These are phyloP conservation scores for Pseudisothecium myosuroides DNA, from an alignment of 225 moss, liverwort and hornwort species.

Conservation along the genomic window DNA sequence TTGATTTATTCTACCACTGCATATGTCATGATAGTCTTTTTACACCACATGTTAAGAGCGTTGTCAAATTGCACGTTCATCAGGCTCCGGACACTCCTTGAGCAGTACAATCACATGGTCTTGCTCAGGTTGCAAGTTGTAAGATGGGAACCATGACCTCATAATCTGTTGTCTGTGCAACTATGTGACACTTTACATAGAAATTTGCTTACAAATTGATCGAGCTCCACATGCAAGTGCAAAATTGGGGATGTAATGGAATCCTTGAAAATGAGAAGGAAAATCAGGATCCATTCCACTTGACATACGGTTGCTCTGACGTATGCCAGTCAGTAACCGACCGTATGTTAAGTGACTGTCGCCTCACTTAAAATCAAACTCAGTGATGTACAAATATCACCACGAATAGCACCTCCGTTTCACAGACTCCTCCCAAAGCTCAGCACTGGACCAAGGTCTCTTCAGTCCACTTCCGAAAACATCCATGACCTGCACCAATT, in stretches of 20 bases:
- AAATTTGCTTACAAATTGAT: background rate
- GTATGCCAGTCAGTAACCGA: background rate
- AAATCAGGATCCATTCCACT: background rate
- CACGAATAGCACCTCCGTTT: constrained; percentile 23
- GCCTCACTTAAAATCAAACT: background rate
- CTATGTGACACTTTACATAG: background rate
- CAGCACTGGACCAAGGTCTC: constrained; percentile 15
- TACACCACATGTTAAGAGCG: background rate
- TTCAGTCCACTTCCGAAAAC: background rate
- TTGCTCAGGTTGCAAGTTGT: background rate
- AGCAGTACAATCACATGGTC: background rate
- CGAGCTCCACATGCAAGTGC: background rate
- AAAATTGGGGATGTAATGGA: constrained; percentile 9
- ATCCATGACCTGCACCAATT: background rate
- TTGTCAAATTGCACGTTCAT: background rate
- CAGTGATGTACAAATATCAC: background rate
- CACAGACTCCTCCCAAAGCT: constrained; percentile 24
- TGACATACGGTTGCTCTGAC: background rate
- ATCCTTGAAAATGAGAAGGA: background rate
- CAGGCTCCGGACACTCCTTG: background rate
- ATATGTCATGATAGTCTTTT: background rate
- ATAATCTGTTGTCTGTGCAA: background rate
- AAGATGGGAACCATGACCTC: background rate
- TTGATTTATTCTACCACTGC: background rate
- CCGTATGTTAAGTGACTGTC: background rate